phyloP scores from a whole-genome alignment of 129 eudicot genomes.

The Mikania micrantha region DNA sequence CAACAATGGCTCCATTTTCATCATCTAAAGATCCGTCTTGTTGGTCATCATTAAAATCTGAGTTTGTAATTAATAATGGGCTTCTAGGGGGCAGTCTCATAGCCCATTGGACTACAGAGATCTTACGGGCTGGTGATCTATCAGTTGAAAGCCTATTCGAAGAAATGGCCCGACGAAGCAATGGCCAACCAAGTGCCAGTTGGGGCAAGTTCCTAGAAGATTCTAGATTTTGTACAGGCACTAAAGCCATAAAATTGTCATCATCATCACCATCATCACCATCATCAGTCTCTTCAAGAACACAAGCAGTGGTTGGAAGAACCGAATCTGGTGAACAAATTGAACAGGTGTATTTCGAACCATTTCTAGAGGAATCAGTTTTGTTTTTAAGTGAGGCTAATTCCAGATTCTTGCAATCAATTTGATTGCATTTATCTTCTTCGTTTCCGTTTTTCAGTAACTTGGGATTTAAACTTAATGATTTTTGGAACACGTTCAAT shows the following conservation, averaged over 20 bases:
- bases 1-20: conserved; percentile 61
- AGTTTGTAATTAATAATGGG: conserved; percentile 31
- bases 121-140: conserved; percentile 27
- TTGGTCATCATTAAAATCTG: conserved; percentile 9
- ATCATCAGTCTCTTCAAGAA: conserved; percentile 32
- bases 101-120: conserved; percentile 89
- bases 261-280: conserved; percentile 14
- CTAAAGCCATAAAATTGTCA: conserved; percentile 55
- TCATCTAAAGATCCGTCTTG: conserved; percentile 29
- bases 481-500: conserved; percentile 48
- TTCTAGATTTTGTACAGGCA: conserved; percentile 43
- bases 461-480: conserved; percentile 43
- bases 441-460: conserved; percentile 27
- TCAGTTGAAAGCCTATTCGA: conserved; percentile 28
- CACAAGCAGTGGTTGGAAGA: conserved; percentile 22
- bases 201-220: conserved; percentile 47
- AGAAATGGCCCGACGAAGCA: conserved; percentile 56
- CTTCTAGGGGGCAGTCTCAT: conserved; percentile 55
- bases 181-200: conserved; percentile 72
- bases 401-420: conserved; percentile 20
- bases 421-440: conserved; percentile 19
- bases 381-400: conserved; percentile 20
- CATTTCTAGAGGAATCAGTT: conserved; percentile 1
- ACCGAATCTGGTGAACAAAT: conserved; percentile 57
- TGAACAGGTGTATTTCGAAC: conserved; percentile 37